phyloP scores from a whole-genome alignment of 75 land plant species.

The Ceratopteris richardii region DNA sequence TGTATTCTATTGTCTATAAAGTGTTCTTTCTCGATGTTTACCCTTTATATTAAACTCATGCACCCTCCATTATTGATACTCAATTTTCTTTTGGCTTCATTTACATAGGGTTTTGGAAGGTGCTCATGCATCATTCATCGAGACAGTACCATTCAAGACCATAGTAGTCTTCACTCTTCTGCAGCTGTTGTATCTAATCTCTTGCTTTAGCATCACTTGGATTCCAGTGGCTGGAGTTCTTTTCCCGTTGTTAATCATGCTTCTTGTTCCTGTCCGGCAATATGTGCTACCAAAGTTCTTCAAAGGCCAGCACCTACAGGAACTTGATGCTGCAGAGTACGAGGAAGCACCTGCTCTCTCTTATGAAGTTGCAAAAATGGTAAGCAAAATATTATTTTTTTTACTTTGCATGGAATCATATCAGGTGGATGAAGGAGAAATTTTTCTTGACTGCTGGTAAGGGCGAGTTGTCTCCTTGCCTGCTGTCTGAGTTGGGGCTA shows the following conservation, averaged over 20 bases:
- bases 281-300: constrained; percentile 77
- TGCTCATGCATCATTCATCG: constrained; percentile 69
- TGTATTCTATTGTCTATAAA: too few species aligned
- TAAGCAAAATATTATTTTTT: constrained; percentile 16
- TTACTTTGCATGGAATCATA: too few species aligned
- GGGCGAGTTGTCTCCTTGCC: background rate
- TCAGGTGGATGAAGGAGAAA: background rate
- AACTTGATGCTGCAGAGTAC: constrained; percentile 89
- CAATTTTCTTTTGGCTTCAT: too few species aligned
- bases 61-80: too few species aligned
- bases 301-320: constrained; percentile 66
- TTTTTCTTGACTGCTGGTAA: background rate
- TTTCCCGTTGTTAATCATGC: constrained; percentile 82
- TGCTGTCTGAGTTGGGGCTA: background rate
- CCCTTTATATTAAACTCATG: too few species aligned
- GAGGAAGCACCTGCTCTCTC: constrained; percentile 72
- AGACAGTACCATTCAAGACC: constrained; percentile 83
- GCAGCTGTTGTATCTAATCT: constrained; percentile 58
- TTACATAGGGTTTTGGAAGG: constrained; percentile 55
- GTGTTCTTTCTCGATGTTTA: too few species aligned
- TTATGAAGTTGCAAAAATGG: constrained; percentile 35
- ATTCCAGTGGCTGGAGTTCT: constrained; percentile 91
- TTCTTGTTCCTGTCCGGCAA: constrained; percentile 74
- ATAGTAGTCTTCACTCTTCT: constrained; percentile 66
- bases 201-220: constrained; percentile 90